Evolutionary conservation across 345 rosid genomes (phyloP).

Genomic region (Brassica cretica): DNA sequence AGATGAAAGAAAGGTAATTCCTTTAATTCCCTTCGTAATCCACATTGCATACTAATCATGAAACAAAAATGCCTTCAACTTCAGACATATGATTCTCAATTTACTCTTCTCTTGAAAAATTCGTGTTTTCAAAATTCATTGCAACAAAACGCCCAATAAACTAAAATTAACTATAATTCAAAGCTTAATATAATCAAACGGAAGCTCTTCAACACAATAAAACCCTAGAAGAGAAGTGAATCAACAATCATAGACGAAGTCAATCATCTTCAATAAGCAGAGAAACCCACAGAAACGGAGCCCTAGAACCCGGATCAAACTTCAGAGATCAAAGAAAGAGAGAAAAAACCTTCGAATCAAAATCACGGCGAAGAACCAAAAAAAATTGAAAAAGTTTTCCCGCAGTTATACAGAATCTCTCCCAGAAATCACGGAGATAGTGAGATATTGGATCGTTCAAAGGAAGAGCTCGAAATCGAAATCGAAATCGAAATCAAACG

Average conservation of each 20-base stretch:
- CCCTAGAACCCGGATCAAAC: conserved; percentile 48
- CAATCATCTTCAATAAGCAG: conserved; percentile 31
- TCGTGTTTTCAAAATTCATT: conserved; percentile 42
- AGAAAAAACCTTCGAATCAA: conserved; percentile 32
- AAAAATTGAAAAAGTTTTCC: not conserved
- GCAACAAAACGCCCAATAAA: conserved; percentile 31
- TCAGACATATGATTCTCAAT: conserved; percentile 13
- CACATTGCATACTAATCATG: conserved; percentile 28
- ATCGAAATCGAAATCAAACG: conserved; percentile 41
- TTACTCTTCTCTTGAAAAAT: conserved; percentile 34
- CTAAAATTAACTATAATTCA: conserved; percentile 12
- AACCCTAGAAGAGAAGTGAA: conserved; percentile 42
- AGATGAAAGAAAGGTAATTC: conserved; percentile 16
- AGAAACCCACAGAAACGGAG: conserved; percentile 16
- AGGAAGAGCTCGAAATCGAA: conserved; percentile 49
- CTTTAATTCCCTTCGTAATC: not conserved
- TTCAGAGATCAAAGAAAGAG: conserved; percentile 12
- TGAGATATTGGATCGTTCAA: conserved; percentile 36
- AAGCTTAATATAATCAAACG: not conserved
- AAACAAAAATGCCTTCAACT: conserved; percentile 33
- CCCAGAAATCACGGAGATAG: conserved; percentile 28
- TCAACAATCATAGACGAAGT: conserved; percentile 31
- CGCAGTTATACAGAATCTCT: conserved; percentile 5
- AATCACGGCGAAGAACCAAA: conserved; percentile 19
- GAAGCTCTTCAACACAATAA: not conserved